These are phyloP conservation scores for Yamadazyma diospyri DNA, from an alignment of 1,139 yeast species.

Conservation along the genomic window DNA sequence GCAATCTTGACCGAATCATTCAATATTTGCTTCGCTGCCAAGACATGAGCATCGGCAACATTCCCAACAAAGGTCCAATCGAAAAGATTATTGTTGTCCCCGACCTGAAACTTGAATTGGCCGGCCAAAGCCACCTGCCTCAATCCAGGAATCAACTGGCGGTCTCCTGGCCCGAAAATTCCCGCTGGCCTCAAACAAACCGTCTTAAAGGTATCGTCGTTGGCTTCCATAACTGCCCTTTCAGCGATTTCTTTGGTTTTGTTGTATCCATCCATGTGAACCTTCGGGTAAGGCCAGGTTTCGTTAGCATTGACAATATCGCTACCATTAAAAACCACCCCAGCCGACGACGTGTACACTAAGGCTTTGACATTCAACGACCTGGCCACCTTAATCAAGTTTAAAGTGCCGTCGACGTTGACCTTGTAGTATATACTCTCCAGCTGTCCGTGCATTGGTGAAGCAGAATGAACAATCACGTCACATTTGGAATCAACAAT, in stretches of 20 bases:
- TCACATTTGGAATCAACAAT: slow-evolving; percentile 58
- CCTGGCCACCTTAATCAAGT: slow-evolving; percentile 65
- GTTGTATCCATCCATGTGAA: slow-evolving; percentile 95
- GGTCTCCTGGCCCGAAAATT: slow-evolving; percentile 97
- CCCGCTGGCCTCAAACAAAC: slow-evolving; percentile 96
- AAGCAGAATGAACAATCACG: slow-evolving; percentile 92
- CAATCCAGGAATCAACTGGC: slow-evolving; percentile 92
- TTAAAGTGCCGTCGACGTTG: slow-evolving; percentile 84
- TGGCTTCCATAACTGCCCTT: slow-evolving; percentile 69
- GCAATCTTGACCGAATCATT: slow-evolving; percentile 48
- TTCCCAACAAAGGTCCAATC: slow-evolving; percentile 99
- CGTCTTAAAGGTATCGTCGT: slow-evolving; percentile 60
- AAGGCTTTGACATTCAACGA: slow-evolving; percentile 56
- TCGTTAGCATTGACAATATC: slow-evolving; percentile 92
- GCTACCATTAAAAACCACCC: slow-evolving; percentile 92
- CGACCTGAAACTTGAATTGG: slow-evolving; percentile 89
- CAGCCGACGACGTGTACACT: slow-evolving; percentile 95
- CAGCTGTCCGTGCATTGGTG: slow-evolving; percentile 88
- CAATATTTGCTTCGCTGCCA: slow-evolving; percentile 79
- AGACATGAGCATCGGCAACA: slow-evolving; percentile 93
- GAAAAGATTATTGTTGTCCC: slow-evolving; percentile 87
- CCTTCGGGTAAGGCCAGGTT: slow-evolving; percentile 85
- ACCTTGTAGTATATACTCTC: slow-evolving; percentile 83
- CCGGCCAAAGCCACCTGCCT: slow-evolving; percentile 80
- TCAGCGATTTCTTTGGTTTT: slow-evolving; percentile 95